phyloP scores from a whole-genome alignment of 169 alveolate species.

The Cryptosporidium ryanae region DNA sequence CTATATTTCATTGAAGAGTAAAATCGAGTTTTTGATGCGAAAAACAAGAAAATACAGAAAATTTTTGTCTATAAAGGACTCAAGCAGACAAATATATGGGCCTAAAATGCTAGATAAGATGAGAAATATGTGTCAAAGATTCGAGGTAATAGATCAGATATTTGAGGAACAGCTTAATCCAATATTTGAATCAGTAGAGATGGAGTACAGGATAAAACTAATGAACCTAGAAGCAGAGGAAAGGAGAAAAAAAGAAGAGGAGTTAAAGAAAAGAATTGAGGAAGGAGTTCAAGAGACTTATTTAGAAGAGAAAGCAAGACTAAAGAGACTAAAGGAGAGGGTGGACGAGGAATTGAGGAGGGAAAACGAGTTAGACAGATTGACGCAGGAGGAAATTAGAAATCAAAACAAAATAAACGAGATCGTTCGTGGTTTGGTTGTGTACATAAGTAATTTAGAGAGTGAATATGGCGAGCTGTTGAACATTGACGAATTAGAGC shows the following conservation, averaged over 20 bases:
- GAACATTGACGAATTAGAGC: slow-evolving; percentile 4
- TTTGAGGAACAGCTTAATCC: slow-evolving; percentile 61
- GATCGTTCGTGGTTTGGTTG: neutral
- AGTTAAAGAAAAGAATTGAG: slow-evolving; percentile 26
- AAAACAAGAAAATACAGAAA: slow-evolving; percentile 41
- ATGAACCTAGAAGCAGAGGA: slow-evolving; percentile 29
- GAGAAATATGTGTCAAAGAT: slow-evolving; percentile 49
- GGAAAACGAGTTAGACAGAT: slow-evolving; percentile 26
- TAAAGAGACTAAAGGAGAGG: slow-evolving; percentile 10
- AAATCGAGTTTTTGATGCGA: slow-evolving; percentile 27
- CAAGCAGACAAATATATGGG: slow-evolving; percentile 57
- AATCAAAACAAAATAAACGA: neutral
- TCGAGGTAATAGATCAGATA: slow-evolving; percentile 27
- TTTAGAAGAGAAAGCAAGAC: slow-evolving; percentile 46
- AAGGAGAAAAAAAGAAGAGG: slow-evolving; percentile 35
- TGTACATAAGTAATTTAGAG: neutral
- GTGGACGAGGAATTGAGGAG: slow-evolving; percentile 15
- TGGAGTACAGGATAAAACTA: slow-evolving; percentile 16
- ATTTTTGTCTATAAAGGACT: slow-evolving; percentile 42
- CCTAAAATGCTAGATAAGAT: slow-evolving; percentile 69
- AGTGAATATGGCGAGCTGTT: neutral
- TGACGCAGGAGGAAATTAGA: slow-evolving; percentile 17
- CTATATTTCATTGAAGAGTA: slow-evolving; percentile 14
- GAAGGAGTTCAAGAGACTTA: slow-evolving; percentile 61
- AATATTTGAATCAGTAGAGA: slow-evolving; percentile 25